Evolutionary conservation across 345 rosid species (phyloP).

Genomic region (Combretum micranthum): DNA sequence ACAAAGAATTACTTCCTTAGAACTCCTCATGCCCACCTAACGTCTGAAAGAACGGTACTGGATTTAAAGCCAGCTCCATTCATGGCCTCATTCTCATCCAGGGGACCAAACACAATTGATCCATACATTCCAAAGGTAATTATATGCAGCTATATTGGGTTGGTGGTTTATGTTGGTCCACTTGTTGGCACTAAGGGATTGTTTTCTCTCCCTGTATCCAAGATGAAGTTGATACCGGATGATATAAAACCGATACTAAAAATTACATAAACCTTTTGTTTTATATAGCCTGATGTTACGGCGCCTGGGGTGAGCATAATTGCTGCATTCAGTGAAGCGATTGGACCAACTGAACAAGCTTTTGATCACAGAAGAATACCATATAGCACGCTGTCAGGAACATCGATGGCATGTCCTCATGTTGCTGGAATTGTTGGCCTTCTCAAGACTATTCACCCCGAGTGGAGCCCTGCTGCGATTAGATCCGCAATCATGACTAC

Average conservation of each 20-base stretch:
- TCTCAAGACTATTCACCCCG: constrained; percentile 31
- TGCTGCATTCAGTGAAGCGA: constrained; percentile 29
- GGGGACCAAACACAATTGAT: constrained; percentile 32
- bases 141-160: no score
- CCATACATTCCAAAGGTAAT: constrained; percentile 34
- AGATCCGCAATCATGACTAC: constrained; percentile 45
- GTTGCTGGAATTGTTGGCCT: constrained; percentile 47
- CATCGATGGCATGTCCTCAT: constrained; percentile 56
- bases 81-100: constrained; percentile 28
- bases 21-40: constrained; percentile 18
- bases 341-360: constrained; percentile 8
- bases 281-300: constrained; percentile 42
- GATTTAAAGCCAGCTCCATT: constrained; percentile 16
- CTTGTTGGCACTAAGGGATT: no score
- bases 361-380: constrained; percentile 23
- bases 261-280: no score
- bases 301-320: constrained; percentile 48
- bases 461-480: constrained; percentile 49
- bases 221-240: no score
- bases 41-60: constrained; percentile 4
- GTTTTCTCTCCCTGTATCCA: neutral
- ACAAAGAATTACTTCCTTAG: constrained; percentile 12
- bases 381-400: constrained; percentile 28
- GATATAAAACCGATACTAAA: no score
- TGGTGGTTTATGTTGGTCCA: no score